phyloP scores from a whole-genome alignment of 495 filamentous ascomycete species.

The Trichoderma virens region DNA sequence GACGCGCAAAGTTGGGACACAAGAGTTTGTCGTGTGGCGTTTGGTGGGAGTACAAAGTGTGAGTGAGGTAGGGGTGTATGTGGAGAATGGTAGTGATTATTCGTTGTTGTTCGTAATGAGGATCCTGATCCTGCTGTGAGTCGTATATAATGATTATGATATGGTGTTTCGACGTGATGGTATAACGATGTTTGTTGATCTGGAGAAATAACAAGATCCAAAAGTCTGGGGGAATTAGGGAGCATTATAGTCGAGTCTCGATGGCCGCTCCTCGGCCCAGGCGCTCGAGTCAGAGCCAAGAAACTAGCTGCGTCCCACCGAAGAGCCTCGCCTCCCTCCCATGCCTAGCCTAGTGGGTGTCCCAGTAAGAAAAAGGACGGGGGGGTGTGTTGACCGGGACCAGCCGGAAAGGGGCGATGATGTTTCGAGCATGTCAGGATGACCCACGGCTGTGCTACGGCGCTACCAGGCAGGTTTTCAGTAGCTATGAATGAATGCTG shows the following conservation, averaged over 20 bases:
- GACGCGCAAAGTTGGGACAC: neutral
- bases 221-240: neutral
- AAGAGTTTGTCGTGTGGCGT: neutral
- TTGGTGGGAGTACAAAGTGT: neutral
- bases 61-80: neutral
- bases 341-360: neutral
- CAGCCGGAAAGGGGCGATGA: slow-evolving; percentile 4
- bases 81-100: neutral
- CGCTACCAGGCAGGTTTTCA: neutral
- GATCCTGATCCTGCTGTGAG: neutral
- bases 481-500: too few relatives aligned
- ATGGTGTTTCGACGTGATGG: neutral
- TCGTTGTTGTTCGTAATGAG: neutral
- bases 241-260: neutral
- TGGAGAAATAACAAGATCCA: neutral
- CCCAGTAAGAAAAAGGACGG: neutral
- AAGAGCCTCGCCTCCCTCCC: slow-evolving; percentile 9
- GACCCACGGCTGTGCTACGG: neutral
- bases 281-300: slow-evolving; percentile 4
- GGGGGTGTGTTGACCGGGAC: neutral
- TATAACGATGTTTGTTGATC: neutral
- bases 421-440: neutral
- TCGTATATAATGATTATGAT: neutral
- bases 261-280: neutral
- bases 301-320: slow-evolving; percentile 2